phyloP scores from a whole-genome alignment of 1,284 basidiomycete genomes.

The Papiliotrema terrestris region DNA sequence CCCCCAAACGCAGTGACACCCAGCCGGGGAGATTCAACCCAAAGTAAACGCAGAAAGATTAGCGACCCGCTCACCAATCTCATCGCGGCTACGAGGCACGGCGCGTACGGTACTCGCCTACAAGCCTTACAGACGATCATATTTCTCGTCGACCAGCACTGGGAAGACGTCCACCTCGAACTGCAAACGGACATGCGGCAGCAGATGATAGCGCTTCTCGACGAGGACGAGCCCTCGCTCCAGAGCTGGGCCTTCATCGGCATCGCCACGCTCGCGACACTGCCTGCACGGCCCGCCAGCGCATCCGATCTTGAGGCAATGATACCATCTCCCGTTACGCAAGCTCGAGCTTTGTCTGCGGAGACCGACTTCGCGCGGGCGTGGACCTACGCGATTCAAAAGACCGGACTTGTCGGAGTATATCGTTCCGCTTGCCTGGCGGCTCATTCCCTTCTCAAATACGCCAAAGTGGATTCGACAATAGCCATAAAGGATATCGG shows the following conservation, averaged over 20 bases:
- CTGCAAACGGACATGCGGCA: conserved; percentile 59
- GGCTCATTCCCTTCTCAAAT: conserved; percentile 56
- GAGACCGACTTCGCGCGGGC: conserved; percentile 63
- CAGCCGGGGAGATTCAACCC: conserved; percentile 49
- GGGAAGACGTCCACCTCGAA: conserved; percentile 58
- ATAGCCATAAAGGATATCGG: conserved; percentile 68
- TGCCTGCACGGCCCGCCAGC: conserved; percentile 1
- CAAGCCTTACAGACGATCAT: conserved; percentile 73
- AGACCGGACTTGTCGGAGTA: conserved; percentile 60
- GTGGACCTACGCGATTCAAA: conserved; percentile 77
- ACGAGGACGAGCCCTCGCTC: conserved; percentile 60
- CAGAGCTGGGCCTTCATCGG: conserved; percentile 81
- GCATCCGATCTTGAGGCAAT: too few relatives aligned
- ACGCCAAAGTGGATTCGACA: conserved; percentile 56
- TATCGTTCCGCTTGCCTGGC: conserved; percentile 77
- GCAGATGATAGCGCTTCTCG: conserved; percentile 60
- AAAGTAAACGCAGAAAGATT: conserved; percentile 52
- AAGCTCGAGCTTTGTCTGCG: neutral
- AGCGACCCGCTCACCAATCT: conserved; percentile 58
- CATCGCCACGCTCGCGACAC: conserved; percentile 56
- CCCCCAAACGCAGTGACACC: conserved; percentile 54
- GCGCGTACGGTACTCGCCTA: conserved; percentile 37
- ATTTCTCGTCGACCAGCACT: conserved; percentile 78
- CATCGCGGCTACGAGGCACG: conserved; percentile 53
- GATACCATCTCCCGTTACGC: too few relatives aligned